Evolutionary conservation across 2,329 filamentous ascomycete genomes (phyloP).

Genomic region (Pseudogymnoascus verrucosus): DNA sequence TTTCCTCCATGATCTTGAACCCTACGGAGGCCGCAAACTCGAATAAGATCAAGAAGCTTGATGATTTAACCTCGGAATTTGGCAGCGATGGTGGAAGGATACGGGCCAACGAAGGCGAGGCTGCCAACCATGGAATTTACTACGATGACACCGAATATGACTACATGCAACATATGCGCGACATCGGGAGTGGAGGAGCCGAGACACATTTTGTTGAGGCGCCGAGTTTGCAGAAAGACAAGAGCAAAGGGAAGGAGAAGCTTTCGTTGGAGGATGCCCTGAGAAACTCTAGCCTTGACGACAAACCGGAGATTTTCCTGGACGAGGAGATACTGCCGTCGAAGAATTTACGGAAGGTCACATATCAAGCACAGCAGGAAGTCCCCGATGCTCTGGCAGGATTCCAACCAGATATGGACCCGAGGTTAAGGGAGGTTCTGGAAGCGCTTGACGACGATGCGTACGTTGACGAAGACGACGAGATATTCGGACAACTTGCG

Average conservation of each 20-base stretch:
- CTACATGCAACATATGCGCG: conserved; percentile 98
- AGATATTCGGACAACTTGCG: conserved; percentile 72
- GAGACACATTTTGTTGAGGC: conserved; percentile 78
- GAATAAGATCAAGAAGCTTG: conserved; percentile 56
- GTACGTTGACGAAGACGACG: conserved; percentile 75
- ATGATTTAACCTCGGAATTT: conserved; percentile 70
- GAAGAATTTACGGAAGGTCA: conserved; percentile 66
- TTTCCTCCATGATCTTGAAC: conserved; percentile 85
- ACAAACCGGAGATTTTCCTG: conserved; percentile 49
- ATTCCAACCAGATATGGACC: conserved; percentile 98
- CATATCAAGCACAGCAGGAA: conserved; percentile 89
- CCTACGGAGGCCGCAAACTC: conserved; percentile 46
- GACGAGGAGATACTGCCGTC: conserved; percentile 71
- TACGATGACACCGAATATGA: conserved; percentile 95
- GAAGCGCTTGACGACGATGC: conserved; percentile 94
- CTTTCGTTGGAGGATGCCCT: conserved; percentile 76
- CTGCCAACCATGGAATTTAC: conserved; percentile 87
- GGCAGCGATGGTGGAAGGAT: conserved; percentile 55
- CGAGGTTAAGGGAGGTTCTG: conserved; percentile 77
- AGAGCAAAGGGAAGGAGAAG: conserved; percentile 68
- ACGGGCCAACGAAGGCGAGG: conserved; percentile 88
- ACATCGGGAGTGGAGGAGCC: conserved; percentile 62
- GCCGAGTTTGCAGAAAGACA: conserved; percentile 49
- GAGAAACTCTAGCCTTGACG: conserved; percentile 49
- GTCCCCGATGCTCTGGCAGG: conserved; percentile 85